Evolutionary conservation across 495 filamentous ascomycete genomes (phyloP).

Genomic region (Hypoxylon subgilvum): DNA sequence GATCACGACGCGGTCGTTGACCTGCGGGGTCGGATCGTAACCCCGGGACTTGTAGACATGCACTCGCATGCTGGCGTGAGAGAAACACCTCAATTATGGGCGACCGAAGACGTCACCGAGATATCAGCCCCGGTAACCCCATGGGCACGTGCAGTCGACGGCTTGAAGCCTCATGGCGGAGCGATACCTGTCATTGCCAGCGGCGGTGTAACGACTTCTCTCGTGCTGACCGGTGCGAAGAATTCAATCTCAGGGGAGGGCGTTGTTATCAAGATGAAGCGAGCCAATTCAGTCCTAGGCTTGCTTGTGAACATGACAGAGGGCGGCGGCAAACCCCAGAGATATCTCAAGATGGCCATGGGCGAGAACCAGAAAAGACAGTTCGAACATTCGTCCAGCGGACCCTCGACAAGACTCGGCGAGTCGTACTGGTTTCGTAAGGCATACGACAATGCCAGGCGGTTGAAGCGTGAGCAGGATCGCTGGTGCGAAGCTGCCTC

Average conservation of each 20-base stretch:
- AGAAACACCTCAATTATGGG: conserved; percentile 36
- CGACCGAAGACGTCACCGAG: conserved; percentile 49
- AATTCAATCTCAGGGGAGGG: conserved; percentile 65
- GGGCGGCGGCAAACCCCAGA: conserved; percentile 47
- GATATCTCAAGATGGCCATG: conserved; percentile 66
- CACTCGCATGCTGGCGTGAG: conserved; percentile 54
- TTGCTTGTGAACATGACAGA: conserved; percentile 56
- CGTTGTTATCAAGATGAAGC: conserved; percentile 56
- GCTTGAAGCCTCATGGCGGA: conserved; percentile 55
- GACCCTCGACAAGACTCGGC: conserved; percentile 23
- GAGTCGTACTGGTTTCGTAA: conserved; percentile 49
- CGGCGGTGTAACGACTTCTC: conserved; percentile 61
- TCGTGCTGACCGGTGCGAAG: conserved; percentile 60
- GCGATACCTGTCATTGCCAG: conserved; percentile 56
- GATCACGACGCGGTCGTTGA: conserved; percentile 39
- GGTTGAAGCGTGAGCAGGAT: conserved; percentile 52
- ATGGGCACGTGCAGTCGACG: conserved; percentile 55
- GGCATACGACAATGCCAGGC: conserved; percentile 53
- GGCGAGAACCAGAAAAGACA: conserved; percentile 59
- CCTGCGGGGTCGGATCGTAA: conserved; percentile 53
- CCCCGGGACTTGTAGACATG: conserved; percentile 62
- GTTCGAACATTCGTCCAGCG: conserved; percentile 45
- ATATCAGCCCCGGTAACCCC: conserved; percentile 51
- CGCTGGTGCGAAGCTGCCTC: conserved; percentile 53
- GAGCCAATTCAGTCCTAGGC: conserved; percentile 46